Evolutionary conservation across 1,139 yeast species (phyloP).

Genomic region (Blastobotrys proliferans): DNA sequence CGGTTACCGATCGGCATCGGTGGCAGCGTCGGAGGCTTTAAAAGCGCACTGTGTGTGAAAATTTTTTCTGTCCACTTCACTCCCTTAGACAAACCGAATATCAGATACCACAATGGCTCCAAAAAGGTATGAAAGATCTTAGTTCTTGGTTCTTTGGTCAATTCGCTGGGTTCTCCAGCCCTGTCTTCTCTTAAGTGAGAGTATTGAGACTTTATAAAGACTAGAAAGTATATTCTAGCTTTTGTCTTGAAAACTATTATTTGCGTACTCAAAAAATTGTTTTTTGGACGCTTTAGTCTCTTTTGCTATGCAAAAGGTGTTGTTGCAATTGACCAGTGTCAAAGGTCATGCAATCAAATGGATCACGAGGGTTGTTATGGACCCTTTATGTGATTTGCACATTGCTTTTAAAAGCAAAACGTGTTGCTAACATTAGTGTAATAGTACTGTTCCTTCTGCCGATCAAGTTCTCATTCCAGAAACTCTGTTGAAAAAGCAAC

Average conservation of each 20-base stretch:
- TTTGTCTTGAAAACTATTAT: conserved; percentile 18
- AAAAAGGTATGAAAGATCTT: too few relatives aligned
- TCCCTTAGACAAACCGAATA: too few relatives aligned
- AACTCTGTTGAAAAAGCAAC: conserved; percentile 91
- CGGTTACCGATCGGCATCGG: too few relatives aligned
- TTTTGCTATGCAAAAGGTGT: conserved; percentile 14
- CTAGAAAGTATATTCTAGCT: conserved; percentile 2
- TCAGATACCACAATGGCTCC: too few relatives aligned
- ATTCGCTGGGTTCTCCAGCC: conserved; percentile 22
- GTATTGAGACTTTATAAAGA: conserved; percentile 25
- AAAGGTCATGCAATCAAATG: conserved; percentile 17
- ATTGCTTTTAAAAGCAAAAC: too few relatives aligned
- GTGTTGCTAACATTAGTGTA: background rate
- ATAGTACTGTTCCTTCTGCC: conserved; percentile 25
- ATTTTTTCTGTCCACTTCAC: too few relatives aligned
- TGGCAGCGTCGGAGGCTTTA: too few relatives aligned
- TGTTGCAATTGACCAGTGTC: conserved; percentile 6
- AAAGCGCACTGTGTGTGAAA: too few relatives aligned
- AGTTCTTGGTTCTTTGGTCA: too few relatives aligned
- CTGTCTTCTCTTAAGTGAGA: conserved; percentile 21
- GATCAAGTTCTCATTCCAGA: conserved; percentile 60
- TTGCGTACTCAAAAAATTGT: too few relatives aligned
- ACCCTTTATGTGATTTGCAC: conserved; percentile 1
- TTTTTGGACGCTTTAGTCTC: conserved; percentile 20
- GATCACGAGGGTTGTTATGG: conserved; percentile 17